These are phyloP conservation scores for Haplosporangium sp. DNA, from an alignment of 371 early-diverging fungal species.

Conservation along the genomic window DNA sequence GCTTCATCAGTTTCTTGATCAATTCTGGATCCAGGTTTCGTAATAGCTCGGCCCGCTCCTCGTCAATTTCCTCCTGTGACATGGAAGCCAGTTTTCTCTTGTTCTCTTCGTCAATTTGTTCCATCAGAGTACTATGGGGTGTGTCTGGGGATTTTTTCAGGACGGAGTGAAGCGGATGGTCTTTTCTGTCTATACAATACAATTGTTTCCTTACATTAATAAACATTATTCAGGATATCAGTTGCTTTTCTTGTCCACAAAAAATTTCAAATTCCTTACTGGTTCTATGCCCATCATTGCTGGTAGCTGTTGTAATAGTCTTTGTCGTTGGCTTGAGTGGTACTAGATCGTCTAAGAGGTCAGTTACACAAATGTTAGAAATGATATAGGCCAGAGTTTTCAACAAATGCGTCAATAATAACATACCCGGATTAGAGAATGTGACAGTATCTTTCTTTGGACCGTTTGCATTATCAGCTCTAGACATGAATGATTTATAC, in stretches of 20 bases:
- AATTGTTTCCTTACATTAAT: not conserved
- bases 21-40: slow-evolving; percentile 67
- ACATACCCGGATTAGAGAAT: slow-evolving; percentile 18
- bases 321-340: not conserved
- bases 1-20: slow-evolving; percentile 60
- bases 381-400: not conserved
- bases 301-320: not conserved
- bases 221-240: too few species aligned
- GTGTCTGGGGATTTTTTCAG: slow-evolving; percentile 20
- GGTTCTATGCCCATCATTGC: not conserved
- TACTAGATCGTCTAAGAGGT: not conserved
- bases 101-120: slow-evolving; percentile 70
- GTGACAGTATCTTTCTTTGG: slow-evolving; percentile 2
- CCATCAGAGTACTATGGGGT: slow-evolving; percentile 30
- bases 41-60: slow-evolving; percentile 69
- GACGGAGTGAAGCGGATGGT: slow-evolving; percentile 20
- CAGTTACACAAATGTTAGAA: not conserved
- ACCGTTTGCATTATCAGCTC: not conserved
- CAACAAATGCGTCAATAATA: not conserved
- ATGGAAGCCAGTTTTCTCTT: slow-evolving; percentile 63
- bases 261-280: slow-evolving; percentile 1
- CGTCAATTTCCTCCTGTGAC: slow-evolving; percentile 71
- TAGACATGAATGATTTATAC: slow-evolving; percentile 14
- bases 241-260: not conserved
- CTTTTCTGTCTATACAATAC: slow-evolving; percentile 3